Evolutionary conservation across 2,329 filamentous ascomycete species (phyloP).

Genomic region (Hymenoscyphus fraxineus): DNA sequence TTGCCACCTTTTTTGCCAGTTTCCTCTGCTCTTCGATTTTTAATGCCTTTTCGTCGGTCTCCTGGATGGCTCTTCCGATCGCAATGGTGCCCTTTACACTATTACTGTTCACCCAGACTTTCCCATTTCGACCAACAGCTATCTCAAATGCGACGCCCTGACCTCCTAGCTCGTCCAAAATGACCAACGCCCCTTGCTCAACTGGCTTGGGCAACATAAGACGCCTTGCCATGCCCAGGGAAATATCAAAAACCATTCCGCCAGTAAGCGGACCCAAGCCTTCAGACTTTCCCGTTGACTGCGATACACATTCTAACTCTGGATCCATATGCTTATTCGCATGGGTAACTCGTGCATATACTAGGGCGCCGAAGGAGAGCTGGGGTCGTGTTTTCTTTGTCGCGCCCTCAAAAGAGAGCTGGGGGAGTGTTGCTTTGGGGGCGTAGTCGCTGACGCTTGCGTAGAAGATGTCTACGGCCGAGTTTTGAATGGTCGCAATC

Average conservation of each 20-base stretch:
- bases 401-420: conserved; percentile 88
- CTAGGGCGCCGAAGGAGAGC: conserved; percentile 68
- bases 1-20: conserved; percentile 57
- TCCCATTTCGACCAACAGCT: conserved; percentile 87
- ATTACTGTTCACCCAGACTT: conserved; percentile 84
- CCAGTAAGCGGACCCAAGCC: conserved; percentile 79
- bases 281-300: conserved; percentile 81
- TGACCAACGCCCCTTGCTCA: conserved; percentile 61
- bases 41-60: conserved; percentile 68
- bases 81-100: conserved; percentile 67
- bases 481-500: conserved; percentile 79
- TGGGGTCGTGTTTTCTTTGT: conserved; percentile 88
- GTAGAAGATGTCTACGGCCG: conserved; percentile 72
- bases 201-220: conserved; percentile 63
- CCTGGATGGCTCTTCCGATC: conserved; percentile 73
- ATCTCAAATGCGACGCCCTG: conserved; percentile 87
- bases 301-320: conserved; percentile 85
- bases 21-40: conserved; percentile 66
- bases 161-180: conserved; percentile 73
- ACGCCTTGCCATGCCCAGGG: conserved; percentile 75
- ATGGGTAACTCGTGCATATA: conserved; percentile 81
- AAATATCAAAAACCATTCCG: conserved; percentile 83
- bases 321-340: conserved; percentile 81
- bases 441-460: conserved; percentile 69
- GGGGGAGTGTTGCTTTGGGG: conserved; percentile 67